These are phyloP conservation scores for Kalmusia sp. DNA, from an alignment of 2,329 filamentous ascomycete genomes.

Conservation along the genomic window DNA sequence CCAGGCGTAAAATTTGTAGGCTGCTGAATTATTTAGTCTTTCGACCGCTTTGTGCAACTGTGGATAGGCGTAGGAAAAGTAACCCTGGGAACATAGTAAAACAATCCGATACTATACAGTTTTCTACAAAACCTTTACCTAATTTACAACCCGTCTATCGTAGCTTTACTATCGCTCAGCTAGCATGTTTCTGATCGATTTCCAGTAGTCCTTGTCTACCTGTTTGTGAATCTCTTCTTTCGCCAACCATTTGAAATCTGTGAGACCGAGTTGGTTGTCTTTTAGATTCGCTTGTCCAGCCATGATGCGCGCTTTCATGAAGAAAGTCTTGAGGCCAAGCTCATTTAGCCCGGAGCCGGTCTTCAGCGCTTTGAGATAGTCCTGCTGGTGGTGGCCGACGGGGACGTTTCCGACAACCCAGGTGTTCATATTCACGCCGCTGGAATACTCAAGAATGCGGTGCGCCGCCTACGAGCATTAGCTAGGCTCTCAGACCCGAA, in stretches of 20 bases:
- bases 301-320: constrained; percentile 96
- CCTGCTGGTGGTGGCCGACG: constrained; percentile 76
- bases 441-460: constrained; percentile 76
- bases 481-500: constrained; percentile 2
- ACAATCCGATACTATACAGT: constrained; percentile 20
- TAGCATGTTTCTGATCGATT: constrained; percentile 81
- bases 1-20: too few species aligned
- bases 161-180: constrained; percentile 71
- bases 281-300: constrained; percentile 88
- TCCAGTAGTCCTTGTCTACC: constrained; percentile 74
- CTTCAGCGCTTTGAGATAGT: constrained; percentile 53
- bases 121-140: constrained; percentile 21
- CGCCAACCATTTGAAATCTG: constrained; percentile 90
- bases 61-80: too few species aligned
- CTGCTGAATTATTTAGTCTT: too few species aligned
- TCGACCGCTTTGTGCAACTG: too few species aligned
- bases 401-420: constrained; percentile 95
- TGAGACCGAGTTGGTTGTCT: constrained; percentile 73
- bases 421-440: constrained; percentile 96
- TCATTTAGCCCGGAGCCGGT: constrained; percentile 44
- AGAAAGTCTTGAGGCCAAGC: constrained; percentile 85
- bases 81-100: neutral
- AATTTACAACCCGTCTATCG: constrained; percentile 14
- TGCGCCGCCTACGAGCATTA: constrained; percentile 72
- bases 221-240: constrained; percentile 81